These are phyloP conservation scores for Datisca glomerata DNA, from an alignment of 306 rosid species.

Conservation along the genomic window DNA sequence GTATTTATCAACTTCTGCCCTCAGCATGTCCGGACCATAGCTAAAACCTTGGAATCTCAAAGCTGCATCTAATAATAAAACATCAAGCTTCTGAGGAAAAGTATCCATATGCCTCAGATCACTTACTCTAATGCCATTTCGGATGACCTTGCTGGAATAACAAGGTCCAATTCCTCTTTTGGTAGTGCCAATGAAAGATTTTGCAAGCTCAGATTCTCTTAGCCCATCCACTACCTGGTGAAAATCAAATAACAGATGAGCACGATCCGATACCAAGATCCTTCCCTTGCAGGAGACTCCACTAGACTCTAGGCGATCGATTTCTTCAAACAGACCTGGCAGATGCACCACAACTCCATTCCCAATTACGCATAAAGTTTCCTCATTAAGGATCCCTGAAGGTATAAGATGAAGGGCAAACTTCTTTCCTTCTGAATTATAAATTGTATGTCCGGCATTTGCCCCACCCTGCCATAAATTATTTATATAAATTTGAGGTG, in stretches of 20 bases:
- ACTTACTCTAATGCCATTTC: conserved; percentile 83
- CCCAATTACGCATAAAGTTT: conserved; percentile 81
- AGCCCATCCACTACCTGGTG: conserved; percentile 86
- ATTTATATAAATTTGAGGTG: too few species aligned
- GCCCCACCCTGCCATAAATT: conserved; percentile 89
- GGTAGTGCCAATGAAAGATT: conserved; percentile 94
- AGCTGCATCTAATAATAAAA: conserved; percentile 64
- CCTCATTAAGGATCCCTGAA: conserved; percentile 86
- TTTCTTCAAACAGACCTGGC: conserved; percentile 77
- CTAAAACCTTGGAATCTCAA: conserved; percentile 63
- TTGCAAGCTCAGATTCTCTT: conserved; percentile 82
- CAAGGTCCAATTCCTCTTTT: conserved; percentile 98
- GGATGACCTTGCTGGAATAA: conserved; percentile 77
- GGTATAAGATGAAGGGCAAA: conserved; percentile 97
- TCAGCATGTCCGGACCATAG: conserved; percentile 61
- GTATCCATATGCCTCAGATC: conserved; percentile 89
- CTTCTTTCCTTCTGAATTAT: conserved; percentile 89
- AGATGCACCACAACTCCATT: conserved; percentile 95
- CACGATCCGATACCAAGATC: conserved; percentile 87
- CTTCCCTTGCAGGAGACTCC: conserved; percentile 88
- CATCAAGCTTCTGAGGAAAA: conserved; percentile 75
- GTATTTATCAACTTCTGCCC: conserved; percentile 73
- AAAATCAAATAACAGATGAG: conserved; percentile 87
- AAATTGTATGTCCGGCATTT: conserved; percentile 95
- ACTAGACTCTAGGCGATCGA: conserved; percentile 62